Evolutionary conservation across 1,284 basidiomycete genomes (phyloP).

Genomic region (Leucoagaricus sp.): DNA sequence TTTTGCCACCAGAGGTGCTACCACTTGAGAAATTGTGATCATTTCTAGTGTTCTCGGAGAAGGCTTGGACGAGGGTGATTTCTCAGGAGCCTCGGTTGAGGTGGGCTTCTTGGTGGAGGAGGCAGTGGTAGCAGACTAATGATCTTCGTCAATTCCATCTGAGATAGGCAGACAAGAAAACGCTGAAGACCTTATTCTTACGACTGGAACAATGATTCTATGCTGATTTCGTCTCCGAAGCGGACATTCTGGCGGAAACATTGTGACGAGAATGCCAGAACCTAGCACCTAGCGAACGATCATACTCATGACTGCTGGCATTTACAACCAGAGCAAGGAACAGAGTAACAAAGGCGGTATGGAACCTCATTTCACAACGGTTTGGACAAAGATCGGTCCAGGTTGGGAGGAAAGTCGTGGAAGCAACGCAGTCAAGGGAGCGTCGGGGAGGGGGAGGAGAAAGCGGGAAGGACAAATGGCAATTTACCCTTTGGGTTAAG

Average conservation of each 20-base stretch:
- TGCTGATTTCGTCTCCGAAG: conserved; percentile 24
- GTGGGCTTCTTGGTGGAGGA: conserved; percentile 2
- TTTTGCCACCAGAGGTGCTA: conserved; percentile 16
- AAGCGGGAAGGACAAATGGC: neutral
- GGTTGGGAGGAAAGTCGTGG: neutral
- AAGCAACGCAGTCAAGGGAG: neutral
- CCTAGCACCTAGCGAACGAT: conserved; percentile 29
- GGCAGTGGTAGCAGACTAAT: neutral
- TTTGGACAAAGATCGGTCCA: conserved; percentile 16
- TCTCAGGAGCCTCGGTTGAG: neutral
- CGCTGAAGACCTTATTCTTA: conserved; percentile 19
- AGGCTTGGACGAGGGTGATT: neutral
- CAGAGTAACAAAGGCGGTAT: conserved; percentile 37
- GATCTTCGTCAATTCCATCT: neutral
- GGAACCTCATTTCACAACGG: conserved; percentile 35
- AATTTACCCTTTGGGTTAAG: neutral
- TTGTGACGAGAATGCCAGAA: conserved; percentile 27
- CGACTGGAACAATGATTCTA: conserved; percentile 33
- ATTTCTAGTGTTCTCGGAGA: conserved; percentile 7
- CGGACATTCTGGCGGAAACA: conserved; percentile 31
- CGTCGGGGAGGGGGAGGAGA: neutral
- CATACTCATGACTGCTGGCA: conserved; percentile 37
- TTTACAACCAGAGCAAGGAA: conserved; percentile 39
- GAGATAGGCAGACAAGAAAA: neutral
- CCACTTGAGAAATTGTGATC: conserved; percentile 6